Base-by-base conservation (phyloP, 208 protist species). In the Balamuthia mandrillaris region DNA sequence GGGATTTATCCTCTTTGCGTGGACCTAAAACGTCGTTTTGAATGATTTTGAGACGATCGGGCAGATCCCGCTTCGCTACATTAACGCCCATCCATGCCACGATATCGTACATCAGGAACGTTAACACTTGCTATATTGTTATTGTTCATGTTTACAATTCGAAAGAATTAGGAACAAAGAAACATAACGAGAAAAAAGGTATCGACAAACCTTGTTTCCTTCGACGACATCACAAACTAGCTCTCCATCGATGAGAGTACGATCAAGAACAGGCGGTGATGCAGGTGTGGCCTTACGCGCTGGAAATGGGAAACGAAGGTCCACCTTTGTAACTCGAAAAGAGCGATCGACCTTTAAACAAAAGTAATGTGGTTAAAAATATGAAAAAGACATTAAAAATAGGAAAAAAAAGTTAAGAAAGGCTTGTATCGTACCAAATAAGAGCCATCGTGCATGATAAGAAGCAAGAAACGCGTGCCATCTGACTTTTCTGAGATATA, bases 401-500 rank as follows among this genome's bases (percentile, higher is more conserved):
- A 16, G 31, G 24, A 16, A 35, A 18, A 3, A 18, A 35, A 16
- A 35, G 58, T 66, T 12, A 21, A 44, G 35, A 33, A n/a, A n/a
- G n/a, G n/a, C n/a, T n/a, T n/a, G 5, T 31, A 33, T 33, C 56
- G 1, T 63, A 85, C 72, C 14, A 83, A 18, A 42, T 47, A 87
- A 1, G 54, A 21, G 41, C 42, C 72, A 21, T 56, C 24, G 7
- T 41, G 6, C 27, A 35, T 31, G 42, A 83, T 49, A 37, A 85
- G 72, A 24, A 88, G 35, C 31, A 90, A 58, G 51, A 66, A 90
- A 10, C 87, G 72, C 58, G 81, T 49, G 54, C 87, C 87, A 51
- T 90, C 87, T 29, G 87, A 86, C 77, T 90, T 90, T 63, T 90
- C 87, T 18, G 56, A 42, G 3, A 86, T 77, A 9, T 58, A 72